phyloP scores from a whole-genome alignment of 1,284 basidiomycete species.

The Puccinia polysora region DNA sequence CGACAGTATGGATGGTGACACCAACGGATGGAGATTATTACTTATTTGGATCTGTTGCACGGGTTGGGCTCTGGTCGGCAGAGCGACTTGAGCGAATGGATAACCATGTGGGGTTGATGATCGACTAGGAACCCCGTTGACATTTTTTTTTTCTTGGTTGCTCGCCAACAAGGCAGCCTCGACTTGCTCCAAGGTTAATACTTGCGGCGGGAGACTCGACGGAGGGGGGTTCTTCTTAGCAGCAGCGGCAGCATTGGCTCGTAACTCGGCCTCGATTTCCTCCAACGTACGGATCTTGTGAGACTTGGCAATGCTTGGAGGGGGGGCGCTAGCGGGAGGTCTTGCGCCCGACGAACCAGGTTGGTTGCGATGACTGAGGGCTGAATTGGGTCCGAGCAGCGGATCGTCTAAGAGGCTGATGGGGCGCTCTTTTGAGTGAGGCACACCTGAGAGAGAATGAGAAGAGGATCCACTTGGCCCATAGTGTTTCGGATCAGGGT shows the following conservation, averaged over 20 bases:
- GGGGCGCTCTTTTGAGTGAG: neutral
- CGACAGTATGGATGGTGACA: slow-evolving; percentile 8
- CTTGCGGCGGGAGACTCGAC: slow-evolving; percentile 51
- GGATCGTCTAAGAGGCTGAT: slow-evolving; percentile 40
- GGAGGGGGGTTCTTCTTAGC: slow-evolving; percentile 47
- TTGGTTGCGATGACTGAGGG: slow-evolving; percentile 6
- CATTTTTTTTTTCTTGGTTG: slow-evolving; percentile 35
- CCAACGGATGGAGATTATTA: slow-evolving; percentile 16
- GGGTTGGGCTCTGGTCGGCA: slow-evolving; percentile 19
- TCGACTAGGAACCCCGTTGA: neutral
- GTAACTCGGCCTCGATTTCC: slow-evolving; percentile 54
- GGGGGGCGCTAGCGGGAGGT: slow-evolving; percentile 16
- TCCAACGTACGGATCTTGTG: slow-evolving; percentile 51
- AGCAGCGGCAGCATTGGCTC: slow-evolving; percentile 53
- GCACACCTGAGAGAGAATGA: slow-evolving; percentile 3
- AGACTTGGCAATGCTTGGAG: slow-evolving; percentile 10
- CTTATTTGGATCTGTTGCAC: slow-evolving; percentile 34
- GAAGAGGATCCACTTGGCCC: slow-evolving; percentile 6
- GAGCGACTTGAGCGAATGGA: slow-evolving; percentile 1
- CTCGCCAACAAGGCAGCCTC: slow-evolving; percentile 73
- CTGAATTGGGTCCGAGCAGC: slow-evolving; percentile 31
- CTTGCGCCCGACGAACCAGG: neutral
- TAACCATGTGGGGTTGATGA: slow-evolving; percentile 24
- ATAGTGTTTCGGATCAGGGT: no score
- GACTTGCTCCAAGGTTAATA: slow-evolving; percentile 82